phyloP scores from a whole-genome alignment of 179 eudicot genomes.

The Beta macrorhiza region DNA sequence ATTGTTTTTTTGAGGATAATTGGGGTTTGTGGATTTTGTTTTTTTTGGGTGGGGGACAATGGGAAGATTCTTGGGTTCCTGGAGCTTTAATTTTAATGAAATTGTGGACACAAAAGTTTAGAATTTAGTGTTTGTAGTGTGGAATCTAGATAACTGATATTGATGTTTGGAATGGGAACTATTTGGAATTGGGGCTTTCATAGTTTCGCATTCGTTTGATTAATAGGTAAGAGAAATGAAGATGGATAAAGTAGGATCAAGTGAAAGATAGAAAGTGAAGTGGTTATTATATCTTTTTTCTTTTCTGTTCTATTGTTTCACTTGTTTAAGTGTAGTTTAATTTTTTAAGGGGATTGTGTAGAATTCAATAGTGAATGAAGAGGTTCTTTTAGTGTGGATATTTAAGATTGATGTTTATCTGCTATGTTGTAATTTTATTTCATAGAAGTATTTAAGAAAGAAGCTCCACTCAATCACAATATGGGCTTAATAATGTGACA shows the following conservation, averaged over 20 bases:
- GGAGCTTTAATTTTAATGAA: background rate
- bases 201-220: background rate
- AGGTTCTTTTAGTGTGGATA: background rate
- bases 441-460: background rate
- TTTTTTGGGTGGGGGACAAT: background rate
- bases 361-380: background rate
- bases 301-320: background rate
- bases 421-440: background rate
- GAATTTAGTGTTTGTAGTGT: background rate
- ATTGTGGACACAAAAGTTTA: background rate
- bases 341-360: background rate
- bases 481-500: background rate
- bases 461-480: background rate
- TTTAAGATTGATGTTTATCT: background rate
- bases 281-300: background rate
- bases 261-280: background rate
- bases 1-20: background rate
- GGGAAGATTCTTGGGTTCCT: background rate
- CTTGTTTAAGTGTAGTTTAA: background rate
- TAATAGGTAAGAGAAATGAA: background rate
- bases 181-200: background rate
- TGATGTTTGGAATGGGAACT: background rate
- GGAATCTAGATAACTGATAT: background rate
- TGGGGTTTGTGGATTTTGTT: background rate
- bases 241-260: background rate